phyloP scores from a whole-genome alignment of 805 yeast species.

The Kodamaea leandrae region DNA sequence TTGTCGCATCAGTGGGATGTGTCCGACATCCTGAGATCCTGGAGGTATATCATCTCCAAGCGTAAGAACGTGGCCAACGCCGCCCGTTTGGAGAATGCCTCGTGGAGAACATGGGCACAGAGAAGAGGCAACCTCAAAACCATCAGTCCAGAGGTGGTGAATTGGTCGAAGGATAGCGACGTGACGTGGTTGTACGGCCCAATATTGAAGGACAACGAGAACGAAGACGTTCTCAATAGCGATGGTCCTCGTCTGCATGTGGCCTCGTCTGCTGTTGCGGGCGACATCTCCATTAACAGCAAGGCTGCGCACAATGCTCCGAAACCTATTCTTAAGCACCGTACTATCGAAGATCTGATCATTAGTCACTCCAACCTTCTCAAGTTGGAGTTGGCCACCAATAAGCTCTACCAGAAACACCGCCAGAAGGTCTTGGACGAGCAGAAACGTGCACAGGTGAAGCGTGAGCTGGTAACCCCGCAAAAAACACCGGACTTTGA shows the following conservation, averaged over 20 bases:
- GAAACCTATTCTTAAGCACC: conserved; percentile 85
- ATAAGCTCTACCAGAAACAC: conserved; percentile 32
- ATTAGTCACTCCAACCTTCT: conserved; percentile 54
- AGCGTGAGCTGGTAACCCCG: conserved; percentile 3
- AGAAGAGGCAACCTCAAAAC: conserved; percentile 65
- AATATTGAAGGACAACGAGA: conserved; percentile 42
- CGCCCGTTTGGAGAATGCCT: conserved; percentile 68
- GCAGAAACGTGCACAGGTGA: conserved; percentile 15
- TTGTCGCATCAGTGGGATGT: conserved; percentile 96
- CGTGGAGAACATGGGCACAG: conserved; percentile 96
- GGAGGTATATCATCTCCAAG: conserved; percentile 87
- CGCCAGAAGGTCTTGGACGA: conserved; percentile 21
- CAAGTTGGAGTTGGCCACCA: conserved; percentile 41
- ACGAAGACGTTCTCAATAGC: conserved; percentile 9
- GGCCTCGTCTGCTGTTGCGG: conserved; percentile 45
- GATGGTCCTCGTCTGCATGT: conserved; percentile 15
- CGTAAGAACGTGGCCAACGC: conserved; percentile 74
- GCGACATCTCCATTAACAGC: conserved; percentile 42
- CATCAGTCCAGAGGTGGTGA: conserved; percentile 75
- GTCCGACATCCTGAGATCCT: conserved; percentile 85
- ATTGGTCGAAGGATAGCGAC: conserved; percentile 96
- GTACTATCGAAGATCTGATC: conserved; percentile 80
- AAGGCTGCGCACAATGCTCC: conserved; percentile 31
- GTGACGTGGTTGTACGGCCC: conserved; percentile 99
- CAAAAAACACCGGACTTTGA: conserved; percentile 36